phyloP scores from a whole-genome alignment of 345 rosid genomes.

The Rhodomyrtus tomentosa region DNA sequence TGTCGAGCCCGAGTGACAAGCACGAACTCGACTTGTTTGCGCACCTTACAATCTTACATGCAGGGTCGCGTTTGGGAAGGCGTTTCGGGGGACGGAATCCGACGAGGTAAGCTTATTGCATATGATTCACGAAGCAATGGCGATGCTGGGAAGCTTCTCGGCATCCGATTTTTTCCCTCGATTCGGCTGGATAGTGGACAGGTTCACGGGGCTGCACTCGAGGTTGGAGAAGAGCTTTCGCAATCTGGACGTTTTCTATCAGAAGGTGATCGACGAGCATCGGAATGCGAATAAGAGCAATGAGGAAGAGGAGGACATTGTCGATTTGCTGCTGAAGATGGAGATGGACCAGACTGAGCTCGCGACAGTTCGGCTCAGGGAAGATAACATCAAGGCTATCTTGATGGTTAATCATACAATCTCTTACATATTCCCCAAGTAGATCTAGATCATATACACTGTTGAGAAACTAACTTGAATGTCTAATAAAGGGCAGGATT shows the following conservation, averaged over 20 bases:
- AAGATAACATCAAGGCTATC: conserved; percentile 6
- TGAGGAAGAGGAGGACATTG: conserved; percentile 3
- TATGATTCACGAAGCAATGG: neutral
- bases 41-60: neutral
- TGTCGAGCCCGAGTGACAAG: neutral
- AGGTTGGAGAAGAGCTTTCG: conserved; percentile 4
- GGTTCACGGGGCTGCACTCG: neutral
- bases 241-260: neutral
- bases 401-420: neutral
- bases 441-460: neutral
- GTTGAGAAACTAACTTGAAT: neutral
- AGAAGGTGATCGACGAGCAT: conserved; percentile 5
- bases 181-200: conserved; percentile 14
- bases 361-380: neutral
- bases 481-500: neutral
- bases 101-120: neutral
- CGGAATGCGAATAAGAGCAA: neutral
- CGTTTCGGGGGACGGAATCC: conserved; percentile 5
- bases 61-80: conserved; percentile 17
- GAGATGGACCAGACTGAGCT: neutral
- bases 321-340: conserved; percentile 10
- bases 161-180: conserved; percentile 11
- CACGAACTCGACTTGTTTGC: neutral
- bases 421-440: neutral
- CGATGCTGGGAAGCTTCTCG: conserved; percentile 4